phyloP scores from a whole-genome alignment of 192 early-diverging fungal genomes.

The Entomortierella lignicola region DNA sequence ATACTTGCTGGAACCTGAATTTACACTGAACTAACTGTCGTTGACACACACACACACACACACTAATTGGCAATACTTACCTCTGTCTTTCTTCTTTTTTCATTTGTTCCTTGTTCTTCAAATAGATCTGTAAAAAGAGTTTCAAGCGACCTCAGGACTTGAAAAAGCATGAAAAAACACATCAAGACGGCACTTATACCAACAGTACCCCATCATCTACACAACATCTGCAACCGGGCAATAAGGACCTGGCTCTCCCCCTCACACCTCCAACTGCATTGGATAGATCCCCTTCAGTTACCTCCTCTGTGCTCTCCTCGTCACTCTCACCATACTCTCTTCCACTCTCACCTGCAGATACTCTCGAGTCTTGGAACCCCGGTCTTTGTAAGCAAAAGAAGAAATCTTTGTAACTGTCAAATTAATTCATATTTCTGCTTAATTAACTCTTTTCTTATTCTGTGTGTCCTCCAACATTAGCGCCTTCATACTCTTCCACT shows the following conservation, averaged over 20 bases:
- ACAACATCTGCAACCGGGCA: conserved; percentile 20
- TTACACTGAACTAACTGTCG: too few species aligned
- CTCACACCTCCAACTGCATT: conserved; percentile 28
- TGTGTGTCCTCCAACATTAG: conserved; percentile 8
- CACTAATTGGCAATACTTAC: too few species aligned
- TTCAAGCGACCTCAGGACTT: conserved; percentile 98
- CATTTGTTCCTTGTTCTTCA: too few species aligned
- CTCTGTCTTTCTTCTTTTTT: too few species aligned
- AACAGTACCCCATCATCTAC: conserved; percentile 16
- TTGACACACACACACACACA: too few species aligned
- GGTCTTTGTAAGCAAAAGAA: conserved; percentile 34
- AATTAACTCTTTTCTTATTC: background rate
- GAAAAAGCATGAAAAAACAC: conserved; percentile 93
- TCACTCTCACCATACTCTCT: conserved; percentile 33
- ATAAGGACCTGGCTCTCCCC: conserved; percentile 6
- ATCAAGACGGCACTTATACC: conserved; percentile 61
- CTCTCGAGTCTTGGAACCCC: conserved; percentile 48
- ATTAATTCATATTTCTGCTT: background rate
- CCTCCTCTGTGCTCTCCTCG: conserved; percentile 10
- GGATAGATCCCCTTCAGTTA: conserved; percentile 42
- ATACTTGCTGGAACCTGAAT: background rate
- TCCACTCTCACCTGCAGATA: conserved; percentile 44
- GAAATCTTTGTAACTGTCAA: background rate
- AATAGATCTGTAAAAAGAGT: conserved; percentile 77
- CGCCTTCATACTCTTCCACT: conserved; percentile 42